Evolutionary conservation across 2,329 filamentous ascomycete genomes (phyloP).

Genomic region (Claviceps digitariae): DNA sequence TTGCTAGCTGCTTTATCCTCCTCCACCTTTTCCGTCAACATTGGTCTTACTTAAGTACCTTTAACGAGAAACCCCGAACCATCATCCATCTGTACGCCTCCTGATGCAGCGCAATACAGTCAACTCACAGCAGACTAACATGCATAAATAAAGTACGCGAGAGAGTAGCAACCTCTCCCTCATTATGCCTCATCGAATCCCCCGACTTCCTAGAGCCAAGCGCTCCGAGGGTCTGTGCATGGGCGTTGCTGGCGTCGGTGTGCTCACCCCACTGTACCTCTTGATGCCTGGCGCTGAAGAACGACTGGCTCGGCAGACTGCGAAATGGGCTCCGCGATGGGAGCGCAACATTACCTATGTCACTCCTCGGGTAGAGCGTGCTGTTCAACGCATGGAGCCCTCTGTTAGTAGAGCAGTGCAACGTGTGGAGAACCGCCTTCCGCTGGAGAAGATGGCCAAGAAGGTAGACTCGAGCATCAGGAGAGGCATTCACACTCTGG

Average conservation of each 20-base stretch:
- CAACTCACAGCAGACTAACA: background rate
- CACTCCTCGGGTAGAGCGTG: conserved; percentile 30
- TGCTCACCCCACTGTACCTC: conserved; percentile 43
- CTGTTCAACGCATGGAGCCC: conserved; percentile 35
- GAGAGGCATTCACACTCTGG: conserved; percentile 28
- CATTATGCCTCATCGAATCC: conserved; percentile 32
- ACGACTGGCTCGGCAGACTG: conserved; percentile 37
- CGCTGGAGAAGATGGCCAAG: conserved; percentile 37
- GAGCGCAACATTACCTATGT: conserved; percentile 44
- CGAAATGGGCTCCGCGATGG: conserved; percentile 46
- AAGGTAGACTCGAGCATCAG: conserved; percentile 34
- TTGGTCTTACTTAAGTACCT: too few relatives aligned
- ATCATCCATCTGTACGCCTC: background rate
- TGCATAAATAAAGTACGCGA: background rate
- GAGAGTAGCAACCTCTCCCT: background rate
- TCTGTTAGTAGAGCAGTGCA: conserved; percentile 31
- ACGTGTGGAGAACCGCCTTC: conserved; percentile 32
- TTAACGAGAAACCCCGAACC: background rate
- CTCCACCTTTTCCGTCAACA: too few relatives aligned
- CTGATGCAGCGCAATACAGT: background rate
- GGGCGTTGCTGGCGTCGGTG: conserved; percentile 38
- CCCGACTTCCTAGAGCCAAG: conserved; percentile 35
- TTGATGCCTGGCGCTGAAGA: conserved; percentile 43
- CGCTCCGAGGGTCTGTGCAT: conserved; percentile 38
- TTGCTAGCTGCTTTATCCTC: too few relatives aligned